Percentiles rank a stretch among this genome's conserved stretches.
Conservation (phyloP, 129 eudicot species). For the Dittrichia graveolens region DNA sequence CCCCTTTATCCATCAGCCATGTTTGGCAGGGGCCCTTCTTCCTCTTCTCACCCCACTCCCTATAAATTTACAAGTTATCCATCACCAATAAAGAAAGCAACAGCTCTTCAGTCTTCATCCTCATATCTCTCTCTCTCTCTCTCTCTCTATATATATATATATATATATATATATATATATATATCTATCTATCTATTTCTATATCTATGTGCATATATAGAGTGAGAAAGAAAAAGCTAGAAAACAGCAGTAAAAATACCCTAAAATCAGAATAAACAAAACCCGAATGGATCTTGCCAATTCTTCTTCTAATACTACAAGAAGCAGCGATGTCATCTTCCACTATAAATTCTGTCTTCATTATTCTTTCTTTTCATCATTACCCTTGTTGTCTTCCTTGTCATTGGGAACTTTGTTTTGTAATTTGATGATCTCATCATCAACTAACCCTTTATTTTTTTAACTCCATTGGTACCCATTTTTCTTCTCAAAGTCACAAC, state of each 20-base stretch:
- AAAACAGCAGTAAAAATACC: not conserved
- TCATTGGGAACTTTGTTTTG: slow-evolving; percentile 38
- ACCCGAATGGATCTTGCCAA: slow-evolving; percentile 40
- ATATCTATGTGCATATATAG: slow-evolving; percentile 1
- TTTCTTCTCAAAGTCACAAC: slow-evolving; percentile 28
- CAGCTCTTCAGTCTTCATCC: slow-evolving; percentile 7
- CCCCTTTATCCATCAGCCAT: slow-evolving; percentile 17
- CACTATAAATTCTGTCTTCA: slow-evolving; percentile 38
- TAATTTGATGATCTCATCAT: slow-evolving; percentile 27
- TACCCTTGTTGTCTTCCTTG: slow-evolving; percentile 36
- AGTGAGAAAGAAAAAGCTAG: not conserved
- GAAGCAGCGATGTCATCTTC: slow-evolving; percentile 43
- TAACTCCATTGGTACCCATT: slow-evolving; percentile 25
- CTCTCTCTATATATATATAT: no score
- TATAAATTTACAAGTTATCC: not conserved
- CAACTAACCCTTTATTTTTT: slow-evolving; percentile 32
- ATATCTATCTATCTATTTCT: no score
- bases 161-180: not conserved
- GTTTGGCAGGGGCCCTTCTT: not conserved
- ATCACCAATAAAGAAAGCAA: slow-evolving; percentile 9
- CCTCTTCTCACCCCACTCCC: not conserved
- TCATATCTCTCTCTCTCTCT: slow-evolving; percentile 3
- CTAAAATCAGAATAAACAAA: slow-evolving; percentile 22
- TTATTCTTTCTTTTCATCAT: slow-evolving; percentile 27
- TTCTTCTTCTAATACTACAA: no score